These are phyloP conservation scores for Corymbia maculata DNA, from an alignment of 345 rosid genomes.

Conservation along the genomic window DNA sequence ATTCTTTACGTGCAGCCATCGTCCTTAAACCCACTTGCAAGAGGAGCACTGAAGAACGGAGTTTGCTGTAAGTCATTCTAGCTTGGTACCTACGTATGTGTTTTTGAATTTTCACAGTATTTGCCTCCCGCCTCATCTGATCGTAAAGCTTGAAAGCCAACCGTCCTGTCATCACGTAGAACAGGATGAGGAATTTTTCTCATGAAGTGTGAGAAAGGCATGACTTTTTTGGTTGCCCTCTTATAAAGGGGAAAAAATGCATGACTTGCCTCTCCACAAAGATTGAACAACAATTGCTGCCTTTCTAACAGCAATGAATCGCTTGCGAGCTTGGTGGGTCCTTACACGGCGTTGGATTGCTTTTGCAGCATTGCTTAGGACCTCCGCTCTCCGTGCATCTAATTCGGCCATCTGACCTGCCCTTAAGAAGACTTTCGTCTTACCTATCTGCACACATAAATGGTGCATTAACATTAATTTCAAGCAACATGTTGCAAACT, in stretches of 20 bases:
- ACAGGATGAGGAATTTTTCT: neutral
- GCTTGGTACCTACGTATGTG: conserved; percentile 3
- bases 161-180: conserved; percentile 4
- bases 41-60: conserved; percentile 3
- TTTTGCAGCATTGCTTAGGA: conserved; percentile 77
- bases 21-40: conserved; percentile 11
- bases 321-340: conserved; percentile 61
- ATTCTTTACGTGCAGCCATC: conserved; percentile 10
- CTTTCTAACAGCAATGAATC: conserved; percentile 57
- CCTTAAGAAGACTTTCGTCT: conserved; percentile 89
- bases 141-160: conserved; percentile 7
- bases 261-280: conserved; percentile 5
- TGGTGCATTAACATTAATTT: neutral
- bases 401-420: conserved; percentile 99
- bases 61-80: conserved; percentile 1
- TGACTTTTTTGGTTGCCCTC: neutral
- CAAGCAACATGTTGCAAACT: neutral
- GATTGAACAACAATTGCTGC: conserved; percentile 35
- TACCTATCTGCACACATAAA: conserved; percentile 60
- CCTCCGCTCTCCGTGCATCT: conserved; percentile 77
- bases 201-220: neutral
- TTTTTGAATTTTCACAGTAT: conserved; percentile 10
- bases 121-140: conserved; percentile 6
- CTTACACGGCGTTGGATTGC: conserved; percentile 64
- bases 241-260: neutral